Conservation (phyloP, 495 filamentous ascomycete genomes). For the Xylaria grammica region DNA sequence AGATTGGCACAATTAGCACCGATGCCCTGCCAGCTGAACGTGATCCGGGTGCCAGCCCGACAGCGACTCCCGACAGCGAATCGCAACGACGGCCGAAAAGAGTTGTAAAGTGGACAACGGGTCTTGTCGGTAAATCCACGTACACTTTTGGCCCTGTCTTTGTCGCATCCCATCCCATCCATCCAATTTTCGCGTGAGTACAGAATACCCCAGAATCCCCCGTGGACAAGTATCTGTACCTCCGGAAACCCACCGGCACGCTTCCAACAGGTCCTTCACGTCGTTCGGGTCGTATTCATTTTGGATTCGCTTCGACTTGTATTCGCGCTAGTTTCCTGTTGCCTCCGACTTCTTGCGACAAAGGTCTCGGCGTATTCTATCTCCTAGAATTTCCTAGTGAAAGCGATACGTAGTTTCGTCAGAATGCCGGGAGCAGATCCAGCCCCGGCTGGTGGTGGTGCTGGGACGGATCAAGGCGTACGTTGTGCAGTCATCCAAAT, state of each 20-base stretch:
- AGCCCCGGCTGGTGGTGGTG: conserved; percentile 36
- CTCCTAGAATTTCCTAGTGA: neutral
- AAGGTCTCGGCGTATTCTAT: conserved; percentile 1
- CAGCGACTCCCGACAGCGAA: neutral
- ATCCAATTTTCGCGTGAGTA: neutral
- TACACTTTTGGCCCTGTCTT: neutral
- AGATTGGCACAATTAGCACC: neutral
- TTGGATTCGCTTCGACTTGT: neutral
- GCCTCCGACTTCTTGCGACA: conserved; percentile 2
- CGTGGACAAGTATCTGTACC: conserved; percentile 6
- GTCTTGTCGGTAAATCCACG: conserved; percentile 4
- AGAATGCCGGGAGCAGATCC: conserved; percentile 46
- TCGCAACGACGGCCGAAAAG: no score
- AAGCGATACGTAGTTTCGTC: conserved; percentile 7
- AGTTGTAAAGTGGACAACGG: neutral
- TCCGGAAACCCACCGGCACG: neutral
- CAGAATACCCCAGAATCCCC: neutral
- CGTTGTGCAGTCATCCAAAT: conserved; percentile 26
- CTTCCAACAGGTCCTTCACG: neutral
- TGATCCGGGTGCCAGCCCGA: conserved; percentile 9
- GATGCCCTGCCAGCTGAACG: neutral
- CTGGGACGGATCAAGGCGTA: conserved; percentile 43
- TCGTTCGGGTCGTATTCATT: neutral
- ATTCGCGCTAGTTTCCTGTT: neutral
- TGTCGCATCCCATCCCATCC: neutral